A percentile compares a stretch with the other conserved stretches of the same genome.
Evolutionary conservation across 2,329 filamentous ascomycete genomes (phyloP).

Genomic region (Falciphora oryzae): DNA sequence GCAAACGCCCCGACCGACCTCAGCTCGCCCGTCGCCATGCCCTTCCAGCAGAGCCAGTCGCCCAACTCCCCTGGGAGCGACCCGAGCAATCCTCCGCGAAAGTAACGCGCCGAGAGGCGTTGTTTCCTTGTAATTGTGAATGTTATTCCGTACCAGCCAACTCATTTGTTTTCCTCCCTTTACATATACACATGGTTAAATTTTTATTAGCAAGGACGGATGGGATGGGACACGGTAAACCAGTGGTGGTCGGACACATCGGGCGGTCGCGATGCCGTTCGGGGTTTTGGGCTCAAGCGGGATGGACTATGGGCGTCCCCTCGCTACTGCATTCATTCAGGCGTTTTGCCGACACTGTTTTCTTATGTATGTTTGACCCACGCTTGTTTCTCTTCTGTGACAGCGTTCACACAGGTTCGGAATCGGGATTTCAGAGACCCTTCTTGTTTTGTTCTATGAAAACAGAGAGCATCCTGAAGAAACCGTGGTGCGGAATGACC

Average conservation of each 20-base stretch:
- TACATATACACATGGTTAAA: background rate
- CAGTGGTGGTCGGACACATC: conserved; percentile 1
- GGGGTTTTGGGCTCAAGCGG: background rate
- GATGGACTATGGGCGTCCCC: background rate
- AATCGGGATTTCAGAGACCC: no score
- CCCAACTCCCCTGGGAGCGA: background rate
- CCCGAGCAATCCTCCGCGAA: background rate
- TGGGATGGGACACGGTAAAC: background rate
- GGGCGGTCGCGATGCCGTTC: no score
- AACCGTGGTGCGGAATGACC: no score
- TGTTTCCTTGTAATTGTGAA: background rate
- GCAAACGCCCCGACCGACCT: conserved; percentile 9
- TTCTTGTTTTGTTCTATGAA: no score
- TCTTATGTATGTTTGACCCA: background rate
- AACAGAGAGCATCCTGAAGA: no score
- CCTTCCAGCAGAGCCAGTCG: background rate
- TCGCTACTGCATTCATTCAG: background rate
- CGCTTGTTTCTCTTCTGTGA: background rate
- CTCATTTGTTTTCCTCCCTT: background rate
- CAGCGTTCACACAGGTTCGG: no score
- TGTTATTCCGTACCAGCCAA: background rate
- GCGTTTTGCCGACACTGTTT: background rate
- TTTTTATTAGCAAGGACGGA: background rate
- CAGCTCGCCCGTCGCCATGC: conserved; percentile 11
- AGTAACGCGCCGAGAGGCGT: background rate